phyloP scores from a whole-genome alignment of 306 rosid species.

The Alnus rubra region DNA sequence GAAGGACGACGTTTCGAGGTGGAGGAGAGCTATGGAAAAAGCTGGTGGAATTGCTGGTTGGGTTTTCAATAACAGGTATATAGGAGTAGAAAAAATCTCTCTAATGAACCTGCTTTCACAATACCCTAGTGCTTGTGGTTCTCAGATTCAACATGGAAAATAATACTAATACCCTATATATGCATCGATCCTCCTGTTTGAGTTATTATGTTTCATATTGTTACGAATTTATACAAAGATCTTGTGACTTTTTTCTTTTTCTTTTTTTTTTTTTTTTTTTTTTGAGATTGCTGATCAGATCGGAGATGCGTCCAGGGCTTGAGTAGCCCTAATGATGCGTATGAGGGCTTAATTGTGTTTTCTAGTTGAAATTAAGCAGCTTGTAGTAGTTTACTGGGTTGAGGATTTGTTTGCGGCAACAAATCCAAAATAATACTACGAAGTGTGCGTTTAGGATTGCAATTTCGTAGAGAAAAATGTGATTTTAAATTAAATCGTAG shows the following conservation, averaged over 20 bases:
- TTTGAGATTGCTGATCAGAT: not conserved
- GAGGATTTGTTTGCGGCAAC: not conserved
- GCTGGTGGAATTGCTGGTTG: conserved; percentile 54
- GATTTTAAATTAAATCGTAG: too few species aligned
- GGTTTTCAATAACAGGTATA: conserved; percentile 22
- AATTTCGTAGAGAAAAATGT: too few species aligned
- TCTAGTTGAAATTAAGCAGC: not conserved
- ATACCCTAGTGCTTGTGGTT: not conserved
- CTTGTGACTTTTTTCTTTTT: not conserved
- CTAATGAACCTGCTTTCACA: too few species aligned
- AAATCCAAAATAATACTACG: not conserved
- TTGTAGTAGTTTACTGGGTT: not conserved
- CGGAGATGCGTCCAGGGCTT: not conserved
- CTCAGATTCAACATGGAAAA: too few species aligned
- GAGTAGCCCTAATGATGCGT: too few species aligned
- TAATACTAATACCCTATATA: too few species aligned
- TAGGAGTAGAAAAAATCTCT: not conserved
- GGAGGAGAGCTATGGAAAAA: conserved; percentile 59
- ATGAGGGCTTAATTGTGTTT: not conserved
- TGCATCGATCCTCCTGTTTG: too few species aligned
- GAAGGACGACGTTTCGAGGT: not conserved
- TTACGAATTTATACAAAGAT: not conserved
- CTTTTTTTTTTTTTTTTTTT: not conserved
- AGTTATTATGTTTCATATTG: too few species aligned
- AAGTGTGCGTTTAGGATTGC: too few species aligned